Conservation (phyloP, 179 eudicot genomes). For the Camellia oleifera region DNA sequence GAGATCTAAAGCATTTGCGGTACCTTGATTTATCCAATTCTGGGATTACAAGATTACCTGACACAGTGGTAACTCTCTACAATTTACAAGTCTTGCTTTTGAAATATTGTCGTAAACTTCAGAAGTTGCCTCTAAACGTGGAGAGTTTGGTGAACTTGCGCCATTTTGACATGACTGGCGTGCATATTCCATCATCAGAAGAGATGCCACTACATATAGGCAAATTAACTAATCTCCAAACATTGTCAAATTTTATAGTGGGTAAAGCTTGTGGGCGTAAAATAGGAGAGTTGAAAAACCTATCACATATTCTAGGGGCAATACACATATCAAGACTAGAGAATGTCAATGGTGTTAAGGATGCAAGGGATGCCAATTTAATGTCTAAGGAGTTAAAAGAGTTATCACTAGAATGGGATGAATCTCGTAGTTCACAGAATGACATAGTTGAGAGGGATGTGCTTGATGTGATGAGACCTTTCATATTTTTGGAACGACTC, state of each 20-base stretch:
- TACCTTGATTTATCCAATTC: slow-evolving; percentile 15
- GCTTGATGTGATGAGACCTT: slow-evolving; percentile 19
- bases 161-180: slow-evolving; percentile 18
- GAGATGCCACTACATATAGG: too few relatives aligned
- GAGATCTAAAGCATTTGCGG: slow-evolving; percentile 1
- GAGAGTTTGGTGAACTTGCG: slow-evolving; percentile 3
- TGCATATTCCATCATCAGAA: too few relatives aligned
- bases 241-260: slow-evolving; percentile 7
- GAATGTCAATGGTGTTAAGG: slow-evolving; percentile 6
- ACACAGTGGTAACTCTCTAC: slow-evolving; percentile 8
- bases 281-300: slow-evolving; percentile 15
- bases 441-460: background rate
- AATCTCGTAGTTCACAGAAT: background rate
- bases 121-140: slow-evolving; percentile 13
- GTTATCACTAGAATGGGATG: slow-evolving; percentile 17
- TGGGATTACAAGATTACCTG: slow-evolving; percentile 16
- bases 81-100: slow-evolving; percentile 21
- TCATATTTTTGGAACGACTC: background rate
- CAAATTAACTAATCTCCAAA: background rate
- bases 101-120: slow-evolving; percentile 1
- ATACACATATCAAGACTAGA: slow-evolving; percentile 12
- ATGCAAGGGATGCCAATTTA: slow-evolving; percentile 21
- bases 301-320: slow-evolving; percentile 5
- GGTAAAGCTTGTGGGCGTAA: background rate
- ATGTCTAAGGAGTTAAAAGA: slow-evolving; percentile 10